A percentile compares a stretch with the other conserved stretches of the same genome.
Evolutionary conservation across 345 rosid genomes (phyloP).

Genomic region (Salix brachista): DNA sequence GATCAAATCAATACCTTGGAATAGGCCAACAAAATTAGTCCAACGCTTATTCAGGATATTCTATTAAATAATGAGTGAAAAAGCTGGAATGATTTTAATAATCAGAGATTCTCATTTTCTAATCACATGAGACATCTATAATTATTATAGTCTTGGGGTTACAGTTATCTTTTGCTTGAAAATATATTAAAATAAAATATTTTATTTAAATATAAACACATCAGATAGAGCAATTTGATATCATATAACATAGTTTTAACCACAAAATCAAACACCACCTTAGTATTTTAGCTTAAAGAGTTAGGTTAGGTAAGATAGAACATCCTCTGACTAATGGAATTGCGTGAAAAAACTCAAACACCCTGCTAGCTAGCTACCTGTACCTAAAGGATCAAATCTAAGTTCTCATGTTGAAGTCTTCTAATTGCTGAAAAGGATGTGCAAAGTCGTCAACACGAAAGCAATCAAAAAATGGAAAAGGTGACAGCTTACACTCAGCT

Average conservation of each 20-base stretch:
- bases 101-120: constrained; percentile 22
- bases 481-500: constrained; percentile 1
- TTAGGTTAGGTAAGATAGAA: constrained; percentile 48
- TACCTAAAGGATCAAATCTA: constrained; percentile 15
- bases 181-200: no score
- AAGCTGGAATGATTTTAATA: constrained; percentile 18
- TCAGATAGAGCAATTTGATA: no score
- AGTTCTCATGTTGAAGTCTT: constrained; percentile 17
- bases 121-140: constrained; percentile 29
- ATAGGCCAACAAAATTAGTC: no score
- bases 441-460: constrained; percentile 23
- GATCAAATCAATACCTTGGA: not conserved
- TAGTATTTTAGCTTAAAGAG: constrained; percentile 10
- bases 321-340: constrained; percentile 25
- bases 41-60: not conserved
- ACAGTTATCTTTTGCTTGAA: no score
- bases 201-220: no score
- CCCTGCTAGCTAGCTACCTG: not conserved
- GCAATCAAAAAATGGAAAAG: constrained; percentile 10
- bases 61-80: not conserved
- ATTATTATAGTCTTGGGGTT: not conserved
- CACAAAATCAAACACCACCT: not conserved
- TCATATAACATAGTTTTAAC: no score
- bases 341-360: constrained; percentile 17
- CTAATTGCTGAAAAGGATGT: constrained; percentile 21